These are phyloP conservation scores for Lepidium campestre DNA, from an alignment of 441 rosid species.

Conservation along the genomic window DNA sequence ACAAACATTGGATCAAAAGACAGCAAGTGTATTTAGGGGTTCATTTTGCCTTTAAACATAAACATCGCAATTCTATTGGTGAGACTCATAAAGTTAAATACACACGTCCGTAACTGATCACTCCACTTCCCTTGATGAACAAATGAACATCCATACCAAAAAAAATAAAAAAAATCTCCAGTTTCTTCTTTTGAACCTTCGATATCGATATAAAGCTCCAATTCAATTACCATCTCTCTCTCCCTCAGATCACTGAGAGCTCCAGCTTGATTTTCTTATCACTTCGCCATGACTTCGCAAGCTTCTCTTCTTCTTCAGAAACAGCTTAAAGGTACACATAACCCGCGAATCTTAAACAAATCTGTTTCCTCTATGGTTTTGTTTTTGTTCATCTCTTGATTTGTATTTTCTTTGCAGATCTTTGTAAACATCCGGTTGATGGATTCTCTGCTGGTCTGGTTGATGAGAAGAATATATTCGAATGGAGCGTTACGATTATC, in stretches of 20 bases:
- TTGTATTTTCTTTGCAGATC: constrained; percentile 43
- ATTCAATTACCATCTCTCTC: neutral
- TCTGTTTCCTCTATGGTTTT: neutral
- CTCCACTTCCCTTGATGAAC: constrained; percentile 14
- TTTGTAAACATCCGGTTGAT: constrained; percentile 66
- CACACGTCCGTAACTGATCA: constrained; percentile 9
- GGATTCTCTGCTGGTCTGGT: constrained; percentile 76
- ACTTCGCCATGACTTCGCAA: constrained; percentile 35
- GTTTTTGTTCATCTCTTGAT: constrained; percentile 18
- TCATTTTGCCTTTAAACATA: neutral
- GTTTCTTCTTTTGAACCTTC: constrained; percentile 4
- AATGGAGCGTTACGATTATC: constrained; percentile 65
- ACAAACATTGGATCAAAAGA: too few species aligned
- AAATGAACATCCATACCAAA: neutral
- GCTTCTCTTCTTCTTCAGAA: constrained; percentile 52
- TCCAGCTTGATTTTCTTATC: constrained; percentile 2
- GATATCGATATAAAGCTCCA: constrained; percentile 6
- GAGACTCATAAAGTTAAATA: neutral
- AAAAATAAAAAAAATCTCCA: neutral
- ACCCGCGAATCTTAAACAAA: neutral
- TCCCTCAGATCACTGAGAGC: constrained; percentile 2
- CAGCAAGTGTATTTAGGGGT: too few species aligned
- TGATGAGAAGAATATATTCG: constrained; percentile 62
- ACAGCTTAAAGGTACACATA: constrained; percentile 45
- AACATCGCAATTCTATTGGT: neutral